Evolutionary conservation across 1,139 yeast genomes (phyloP).

Genomic region (Sugiyamaella japonica): DNA sequence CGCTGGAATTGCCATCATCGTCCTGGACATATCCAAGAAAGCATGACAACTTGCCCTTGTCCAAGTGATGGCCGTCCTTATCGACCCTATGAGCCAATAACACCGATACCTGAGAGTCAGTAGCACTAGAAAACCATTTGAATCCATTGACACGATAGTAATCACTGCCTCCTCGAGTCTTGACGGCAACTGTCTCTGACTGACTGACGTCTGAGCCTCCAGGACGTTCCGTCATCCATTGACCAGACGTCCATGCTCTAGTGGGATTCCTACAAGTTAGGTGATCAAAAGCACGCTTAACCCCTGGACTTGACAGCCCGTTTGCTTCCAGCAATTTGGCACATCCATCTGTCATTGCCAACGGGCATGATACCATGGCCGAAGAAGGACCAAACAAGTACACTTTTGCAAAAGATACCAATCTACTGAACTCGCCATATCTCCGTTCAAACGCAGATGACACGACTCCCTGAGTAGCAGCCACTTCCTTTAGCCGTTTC

Average conservation of each 20-base stretch:
- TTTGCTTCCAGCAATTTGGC: conserved; percentile 35
- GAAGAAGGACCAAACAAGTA: conserved; percentile 37
- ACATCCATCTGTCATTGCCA: conserved; percentile 42
- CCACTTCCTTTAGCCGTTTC: conserved; percentile 34
- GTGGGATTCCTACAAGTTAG: conserved; percentile 33
- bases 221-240: conserved; percentile 41
- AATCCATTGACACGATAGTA: conserved; percentile 34
- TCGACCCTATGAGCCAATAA: conserved; percentile 32
- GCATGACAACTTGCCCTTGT: conserved; percentile 32
- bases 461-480: conserved; percentile 34
- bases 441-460: conserved; percentile 35
- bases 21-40: conserved; percentile 34
- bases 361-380: conserved; percentile 38
- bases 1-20: conserved; percentile 24
- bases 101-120: conserved; percentile 37
- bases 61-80: conserved; percentile 13
- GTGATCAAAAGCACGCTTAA: conserved; percentile 27
- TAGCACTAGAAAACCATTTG: conserved; percentile 41
- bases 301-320: conserved; percentile 22
- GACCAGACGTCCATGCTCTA: conserved; percentile 39
- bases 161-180: conserved; percentile 15
- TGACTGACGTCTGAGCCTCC: conserved; percentile 40
- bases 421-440: conserved; percentile 30
- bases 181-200: conserved; percentile 34
- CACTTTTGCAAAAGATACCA: conserved; percentile 34